These are phyloP conservation scores for Penicillium sp. DNA, from an alignment of 2,329 filamentous ascomycete genomes.

Conservation along the genomic window DNA sequence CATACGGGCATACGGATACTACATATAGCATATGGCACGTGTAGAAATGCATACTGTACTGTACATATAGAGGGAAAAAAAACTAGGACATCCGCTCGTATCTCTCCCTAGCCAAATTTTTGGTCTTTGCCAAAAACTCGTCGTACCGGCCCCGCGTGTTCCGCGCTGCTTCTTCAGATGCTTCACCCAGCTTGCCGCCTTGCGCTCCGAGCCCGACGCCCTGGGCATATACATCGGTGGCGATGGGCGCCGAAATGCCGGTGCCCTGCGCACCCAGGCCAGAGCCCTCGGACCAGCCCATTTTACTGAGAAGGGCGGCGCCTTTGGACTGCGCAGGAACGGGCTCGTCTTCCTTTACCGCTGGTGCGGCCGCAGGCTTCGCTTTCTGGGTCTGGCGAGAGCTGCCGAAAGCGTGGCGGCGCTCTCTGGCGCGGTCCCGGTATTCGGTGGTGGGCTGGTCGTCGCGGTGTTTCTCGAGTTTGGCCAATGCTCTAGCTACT, in stretches of 20 bases:
- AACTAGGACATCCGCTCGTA: conserved; percentile 40
- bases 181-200: conserved; percentile 48
- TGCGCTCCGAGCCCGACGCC: conserved; percentile 49
- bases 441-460: conserved; percentile 37
- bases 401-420: conserved; percentile 41
- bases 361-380: conserved; percentile 14
- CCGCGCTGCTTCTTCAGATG: conserved; percentile 44
- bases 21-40: too few relatives aligned
- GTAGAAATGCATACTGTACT: conserved; percentile 1
- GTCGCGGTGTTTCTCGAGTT: conserved; percentile 40
- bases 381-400: conserved; percentile 22
- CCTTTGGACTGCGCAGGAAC: conserved; percentile 41
- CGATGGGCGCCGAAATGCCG: conserved; percentile 45
- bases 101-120: conserved; percentile 43
- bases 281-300: conserved; percentile 48
- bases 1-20: background rate
- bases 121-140: conserved; percentile 47
- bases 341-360: conserved; percentile 29
- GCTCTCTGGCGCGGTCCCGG: conserved; percentile 45
- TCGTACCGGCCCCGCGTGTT: conserved; percentile 47
- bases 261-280: conserved; percentile 48
- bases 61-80: background rate
- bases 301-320: conserved; percentile 48
- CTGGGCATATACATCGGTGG: conserved; percentile 47
- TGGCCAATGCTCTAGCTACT: conserved; percentile 37